Evolutionary conservation across 1,284 basidiomycete species (phyloP), one percentile per base, ranked within the genome.

Genomic region (Sporisorium graminicola): DNA sequence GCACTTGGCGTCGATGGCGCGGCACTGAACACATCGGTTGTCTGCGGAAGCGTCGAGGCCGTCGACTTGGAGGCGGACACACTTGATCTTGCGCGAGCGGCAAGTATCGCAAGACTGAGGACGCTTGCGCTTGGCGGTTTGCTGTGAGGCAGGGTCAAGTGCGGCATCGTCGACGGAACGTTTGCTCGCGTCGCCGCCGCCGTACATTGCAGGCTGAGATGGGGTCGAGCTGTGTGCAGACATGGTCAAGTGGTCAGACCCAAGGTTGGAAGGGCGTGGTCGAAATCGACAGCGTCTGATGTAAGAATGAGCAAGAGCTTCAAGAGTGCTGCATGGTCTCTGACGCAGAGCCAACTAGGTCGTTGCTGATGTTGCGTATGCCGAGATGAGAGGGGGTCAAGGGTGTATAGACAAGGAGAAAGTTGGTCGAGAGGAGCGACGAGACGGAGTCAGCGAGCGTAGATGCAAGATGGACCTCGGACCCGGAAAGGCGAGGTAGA

Each of bases 51-150:
- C 57, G 31, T 78, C 73, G n/a, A 60, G 52, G 40, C 73, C 68
- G n/a, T 76, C 70, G 20, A 66, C 50, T n/a, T 66, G 55, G 6
- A 74, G 61, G 7, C 70, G 67, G 18, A 77, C 72, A 43, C 77
- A 79, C 35, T 74, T 77, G 69, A 79, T 77, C 74, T 79, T 79
- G 59, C 77, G 65, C 10, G 71, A 68, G 22, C 77, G 74, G 49
- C 77, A 79, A 1, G 65, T 77, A 47, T 79, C 77, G 52, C 77
- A 81, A 24, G 77, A 75, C 43, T 80, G 75, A 0, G 71, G 67
- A 8, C 76, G 74, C 58, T 82, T 76, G 24, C 69, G 68, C 37
- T 76, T 76, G 33, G 57, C 64, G 12, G 61, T 58, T 9, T 56
- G 46, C 31, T 51, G 53, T 13, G 58, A 61, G 51, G 49, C 37